phyloP scores from a whole-genome alignment of 495 filamentous ascomycete genomes.

The Chaetomidium leptoderma region DNA sequence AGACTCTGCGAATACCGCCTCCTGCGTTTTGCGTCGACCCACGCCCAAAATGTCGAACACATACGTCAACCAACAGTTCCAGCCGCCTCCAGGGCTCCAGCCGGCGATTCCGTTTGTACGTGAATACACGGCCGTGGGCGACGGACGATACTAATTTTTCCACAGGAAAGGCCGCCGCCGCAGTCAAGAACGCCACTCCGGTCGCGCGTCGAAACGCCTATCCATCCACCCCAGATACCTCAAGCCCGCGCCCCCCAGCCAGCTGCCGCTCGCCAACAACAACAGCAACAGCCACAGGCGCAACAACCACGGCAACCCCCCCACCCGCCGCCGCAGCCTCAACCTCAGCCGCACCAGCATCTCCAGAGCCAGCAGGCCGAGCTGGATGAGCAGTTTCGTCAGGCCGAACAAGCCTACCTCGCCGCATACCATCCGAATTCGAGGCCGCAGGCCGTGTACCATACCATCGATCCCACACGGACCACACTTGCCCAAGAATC shows the following conservation, averaged over 20 bases:
- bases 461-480: background rate
- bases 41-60: background rate
- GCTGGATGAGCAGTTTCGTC: background rate
- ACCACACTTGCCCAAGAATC: background rate
- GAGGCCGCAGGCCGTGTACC: background rate
- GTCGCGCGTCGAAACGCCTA: slow-evolving; percentile 19
- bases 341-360: background rate
- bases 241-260: background rate
- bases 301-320: too few relatives aligned
- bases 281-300: too few relatives aligned
- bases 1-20: background rate
- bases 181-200: background rate
- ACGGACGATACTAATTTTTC: background rate
- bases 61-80: slow-evolving; percentile 13
- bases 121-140: background rate
- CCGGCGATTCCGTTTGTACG: background rate
- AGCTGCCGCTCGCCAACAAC: slow-evolving; percentile 18
- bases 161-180: background rate
- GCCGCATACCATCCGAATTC: background rate
- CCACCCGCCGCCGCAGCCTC: background rate
- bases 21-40: background rate
- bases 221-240: slow-evolving; percentile 22
- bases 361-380: background rate
- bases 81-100: slow-evolving; percentile 6
- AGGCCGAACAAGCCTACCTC: background rate